Conservation (phyloP, 1,284 basidiomycete species). For the Polyporus tsugae region DNA sequence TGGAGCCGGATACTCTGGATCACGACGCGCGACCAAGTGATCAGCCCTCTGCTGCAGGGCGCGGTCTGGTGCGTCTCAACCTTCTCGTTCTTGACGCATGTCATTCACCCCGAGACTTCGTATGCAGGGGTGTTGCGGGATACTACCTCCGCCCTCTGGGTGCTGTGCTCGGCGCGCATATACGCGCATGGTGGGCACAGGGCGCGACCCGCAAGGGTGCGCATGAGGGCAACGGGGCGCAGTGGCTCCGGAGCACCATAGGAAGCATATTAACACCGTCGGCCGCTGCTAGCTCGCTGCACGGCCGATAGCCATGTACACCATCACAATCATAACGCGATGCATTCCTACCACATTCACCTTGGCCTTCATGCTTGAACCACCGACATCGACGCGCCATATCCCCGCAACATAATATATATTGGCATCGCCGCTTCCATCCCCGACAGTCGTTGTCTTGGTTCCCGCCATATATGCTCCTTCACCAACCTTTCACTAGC, state of each 20-base stretch:
- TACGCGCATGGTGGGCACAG: conserved; percentile 38
- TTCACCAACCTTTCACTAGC: too few relatives aligned
- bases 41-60: conserved; percentile 76
- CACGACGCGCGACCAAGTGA: conserved; percentile 71
- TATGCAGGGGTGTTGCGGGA: conserved; percentile 38
- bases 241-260: conserved; percentile 36
- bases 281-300: conserved; percentile 11
- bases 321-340: background rate
- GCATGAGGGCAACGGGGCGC: conserved; percentile 36
- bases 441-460: too few relatives aligned
- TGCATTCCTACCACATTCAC: background rate
- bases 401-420: background rate
- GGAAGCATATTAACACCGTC: conserved; percentile 26
- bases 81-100: background rate
- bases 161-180: conserved; percentile 25
- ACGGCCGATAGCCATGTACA: conserved; percentile 11
- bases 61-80: conserved; percentile 61
- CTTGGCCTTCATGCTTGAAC: background rate
- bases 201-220: conserved; percentile 30
- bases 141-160: conserved; percentile 36
- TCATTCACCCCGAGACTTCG: background rate
- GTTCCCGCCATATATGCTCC: too few relatives aligned
- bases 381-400: background rate
- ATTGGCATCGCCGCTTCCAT: too few relatives aligned
- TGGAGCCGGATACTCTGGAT: conserved; percentile 71